phyloP scores from a whole-genome alignment of 73 alveolate genomes.

The Tetrahymena thermophila region DNA sequence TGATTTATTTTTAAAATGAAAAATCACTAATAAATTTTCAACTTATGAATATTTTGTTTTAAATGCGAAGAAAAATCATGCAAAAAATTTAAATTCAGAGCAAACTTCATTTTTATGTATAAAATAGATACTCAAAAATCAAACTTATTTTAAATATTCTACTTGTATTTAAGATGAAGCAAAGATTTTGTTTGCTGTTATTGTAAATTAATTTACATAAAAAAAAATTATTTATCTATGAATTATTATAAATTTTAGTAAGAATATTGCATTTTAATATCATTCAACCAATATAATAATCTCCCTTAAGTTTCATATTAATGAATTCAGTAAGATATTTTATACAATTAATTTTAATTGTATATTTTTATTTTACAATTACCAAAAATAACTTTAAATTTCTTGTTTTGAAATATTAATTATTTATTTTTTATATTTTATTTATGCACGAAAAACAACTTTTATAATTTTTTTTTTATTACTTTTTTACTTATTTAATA shows the following conservation, averaged over 20 bases:
- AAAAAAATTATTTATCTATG: neutral
- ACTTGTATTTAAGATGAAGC: neutral
- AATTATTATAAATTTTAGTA: no score
- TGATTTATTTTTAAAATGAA: neutral
- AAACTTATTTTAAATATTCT: neutral
- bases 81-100: neutral
- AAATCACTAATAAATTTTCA: neutral
- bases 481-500: no score
- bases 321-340: neutral
- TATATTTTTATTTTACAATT: no score
- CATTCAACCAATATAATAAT: neutral
- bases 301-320: neutral
- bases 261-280: no score
- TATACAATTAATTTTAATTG: no score
- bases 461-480: no score
- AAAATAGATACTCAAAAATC: neutral
- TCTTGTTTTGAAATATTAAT: no score
- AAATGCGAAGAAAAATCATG: neutral
- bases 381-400: no score
- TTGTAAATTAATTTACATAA: neutral
- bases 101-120: neutral
- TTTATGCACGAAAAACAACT: no score
- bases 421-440: no score
- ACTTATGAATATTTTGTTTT: neutral
- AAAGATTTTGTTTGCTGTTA: no score